Base-by-base conservation (phyloP, 805 yeast species). In the Wickerhamiella brachini region DNA sequence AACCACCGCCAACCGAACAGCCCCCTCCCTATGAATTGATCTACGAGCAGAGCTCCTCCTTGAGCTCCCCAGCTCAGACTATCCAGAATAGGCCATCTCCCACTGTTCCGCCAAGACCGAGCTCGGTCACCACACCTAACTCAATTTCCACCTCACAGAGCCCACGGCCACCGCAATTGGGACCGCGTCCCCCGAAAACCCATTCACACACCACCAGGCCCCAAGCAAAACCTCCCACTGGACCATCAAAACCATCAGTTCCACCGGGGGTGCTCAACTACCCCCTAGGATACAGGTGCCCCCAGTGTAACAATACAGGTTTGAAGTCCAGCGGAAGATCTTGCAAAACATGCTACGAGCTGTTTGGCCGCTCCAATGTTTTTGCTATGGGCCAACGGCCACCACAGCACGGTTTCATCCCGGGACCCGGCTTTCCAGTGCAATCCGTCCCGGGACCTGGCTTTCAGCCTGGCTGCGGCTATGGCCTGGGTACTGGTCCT, bases 281-380 rank as follows among this genome's bases (percentile, higher is more conserved):
- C 58, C 93, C 94, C 0, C 62, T 55, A 1, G 71, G 77, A 2
- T 81, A 68, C 60, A 66, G 68, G 52, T 86, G 95, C 61, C 65
- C 68, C 10, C 80, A 80, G 59, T 85, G 95, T 67, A 70, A 73
- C 49, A 86, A 85, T 62, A 81, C 88, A 0, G 95, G 95, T 3
- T 71, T 69, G 60, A 73, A 75, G 59, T 76, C 75, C 59, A 79
- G 77, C 57, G 83, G 82, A 18, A 70, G 69, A 45, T 68, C 79
- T 3, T 85, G 95, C 62, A 74, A 76, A 57, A 71, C 72, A 41
- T 85, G 95, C 63, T 85, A 84, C 80, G 73, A 72, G 34, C 59
- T 61, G 42, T 85, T 80, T 61, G 67, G 56, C 12, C 61, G 53
- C 18, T 47, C 52, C 17, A 45, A 48, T 20, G 47, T 13, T 15